Evolutionary conservation across 106 monocot genomes (phyloP), one percentile per base, ranked within the genome.

Genomic region (Dendrobium officinale): DNA sequence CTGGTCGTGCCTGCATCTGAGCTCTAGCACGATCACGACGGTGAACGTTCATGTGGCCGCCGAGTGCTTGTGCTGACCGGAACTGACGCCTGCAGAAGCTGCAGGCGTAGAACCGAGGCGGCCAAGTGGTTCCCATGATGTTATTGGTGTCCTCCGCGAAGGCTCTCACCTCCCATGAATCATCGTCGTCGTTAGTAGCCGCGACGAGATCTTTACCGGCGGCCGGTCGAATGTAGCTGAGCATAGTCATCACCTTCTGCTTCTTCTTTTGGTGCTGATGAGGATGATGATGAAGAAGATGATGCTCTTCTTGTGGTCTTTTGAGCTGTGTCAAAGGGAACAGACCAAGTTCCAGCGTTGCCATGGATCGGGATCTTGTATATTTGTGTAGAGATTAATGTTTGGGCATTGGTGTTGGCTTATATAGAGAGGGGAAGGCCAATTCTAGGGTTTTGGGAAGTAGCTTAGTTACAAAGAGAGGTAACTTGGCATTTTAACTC

Each of bases 1-100:
- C 0, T 0, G 7, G 43, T 3, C 43, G 6, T 37, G 17, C 8
- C 43, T 44, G 43, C 78, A 49, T 73, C n/a, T 78, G 85, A 10
- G 81, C 81, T 33, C 78, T 37, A 6, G 81, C 82, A 4, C 85
- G 81, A 41, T 85, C 85, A 13, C 85, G 81, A 22, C 85, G 85
- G 58, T 85, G 85, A 13, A 85, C 83, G 48, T 86, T 86, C 86
- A 86, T 86, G 80, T 86, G 86, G 1, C 86, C 86, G 3, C 86
- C 86, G 9, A 85, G 81, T 17, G 85, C 85, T 66, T 86, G 86
- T 6, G 86, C 86, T 4, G 86, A 86, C 1, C 80, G 80, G 56
- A 86, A 86, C 80, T 83, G 83, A 0, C 86, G 76, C 24, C 77
- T 67, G 83, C 86, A 86, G 83, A 83, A 86, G 17, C 54, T 61